These are phyloP conservation scores for Boletus hoseneyae DNA, from an alignment of 1,284 basidiomycete species.

Conservation along the genomic window DNA sequence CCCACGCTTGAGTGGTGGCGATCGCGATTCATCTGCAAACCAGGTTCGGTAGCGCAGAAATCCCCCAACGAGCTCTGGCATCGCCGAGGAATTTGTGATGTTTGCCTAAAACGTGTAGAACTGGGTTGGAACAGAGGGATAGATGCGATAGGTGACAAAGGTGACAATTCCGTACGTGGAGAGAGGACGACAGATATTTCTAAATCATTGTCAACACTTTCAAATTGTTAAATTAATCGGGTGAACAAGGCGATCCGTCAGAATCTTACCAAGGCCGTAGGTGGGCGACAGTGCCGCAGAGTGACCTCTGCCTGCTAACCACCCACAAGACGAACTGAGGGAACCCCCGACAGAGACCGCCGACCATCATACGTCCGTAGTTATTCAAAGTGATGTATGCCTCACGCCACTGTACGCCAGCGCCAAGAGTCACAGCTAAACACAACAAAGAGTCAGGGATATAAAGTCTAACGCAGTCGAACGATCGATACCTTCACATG, in stretches of 20 bases:
- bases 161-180: conserved; percentile 30
- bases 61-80: conserved; percentile 22
- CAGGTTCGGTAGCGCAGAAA: conserved; percentile 25
- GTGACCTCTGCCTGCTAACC: conserved; percentile 44
- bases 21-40: conserved; percentile 31
- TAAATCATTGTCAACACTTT: conserved; percentile 43
- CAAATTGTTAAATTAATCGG: background rate
- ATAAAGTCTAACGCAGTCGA: background rate
- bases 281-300: conserved; percentile 37
- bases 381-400: conserved; percentile 38
- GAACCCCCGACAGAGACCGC: conserved; percentile 33
- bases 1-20: conserved; percentile 32
- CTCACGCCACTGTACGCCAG: conserved; percentile 46
- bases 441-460: background rate
- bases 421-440: conserved; percentile 38
- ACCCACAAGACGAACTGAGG: conserved; percentile 40
- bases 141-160: conserved; percentile 26
- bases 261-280: conserved; percentile 41
- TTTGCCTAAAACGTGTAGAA: conserved; percentile 21
- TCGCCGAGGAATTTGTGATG: conserved; percentile 18
- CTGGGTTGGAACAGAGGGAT: conserved; percentile 32
- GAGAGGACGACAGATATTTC: conserved; percentile 18
- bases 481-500: conserved; percentile 11
- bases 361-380: conserved; percentile 36
- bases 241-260: background rate